Base-by-base conservation (phyloP, 176 grass and related monocot genomes). In the Aegilops sharonensis region DNA sequence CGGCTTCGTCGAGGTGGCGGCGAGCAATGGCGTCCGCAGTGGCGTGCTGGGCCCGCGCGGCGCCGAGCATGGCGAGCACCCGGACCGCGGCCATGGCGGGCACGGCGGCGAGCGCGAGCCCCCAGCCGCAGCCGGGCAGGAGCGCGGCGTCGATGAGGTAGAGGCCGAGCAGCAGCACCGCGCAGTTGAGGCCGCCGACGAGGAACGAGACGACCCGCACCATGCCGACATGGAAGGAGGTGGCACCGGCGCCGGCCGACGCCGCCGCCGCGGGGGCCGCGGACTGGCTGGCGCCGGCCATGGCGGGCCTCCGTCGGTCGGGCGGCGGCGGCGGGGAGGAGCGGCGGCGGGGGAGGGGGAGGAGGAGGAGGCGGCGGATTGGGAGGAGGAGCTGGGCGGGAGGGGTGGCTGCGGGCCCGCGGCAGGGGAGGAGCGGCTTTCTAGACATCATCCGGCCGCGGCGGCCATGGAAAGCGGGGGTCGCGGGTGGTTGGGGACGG, bases 21-120 rank as follows among this genome's bases (percentile, higher is more conserved):
- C 66, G 90, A 68, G 91, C 86, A 45, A 98, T 95, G 68, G 88
- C 88, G 63, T 95, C 93, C n/a, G 96, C 96, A 8, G 96, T 92
- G 73, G 92, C 92, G 63, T 95, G 92, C 85, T 98, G 96, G n/a
- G 93, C 93, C 70, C 86, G 88, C 24, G 91, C 96, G 32, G 92
- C 83, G 64, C 90, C 86, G 6, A 94, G 80, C 96, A 98, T 98
- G 82, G 85, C 40, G 79, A 94, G 56, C 84, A 98, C 85, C 88
- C 92, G 94, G 40, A 95, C 87, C 15, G 86, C 88, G 0, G 96
- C 93, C 69, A 94, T 8, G 9, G 90, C 50, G 52, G 86, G 64
- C 15, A 54, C 87, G 2, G 87, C 78, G 35, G 90, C 88, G 78
- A 98, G 40, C 6, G 93, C 83, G 45, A 92, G 71, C 35, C 40